Conservation (phyloP, 2,329 filamentous ascomycete species). For the Cytospora piceae region DNA sequence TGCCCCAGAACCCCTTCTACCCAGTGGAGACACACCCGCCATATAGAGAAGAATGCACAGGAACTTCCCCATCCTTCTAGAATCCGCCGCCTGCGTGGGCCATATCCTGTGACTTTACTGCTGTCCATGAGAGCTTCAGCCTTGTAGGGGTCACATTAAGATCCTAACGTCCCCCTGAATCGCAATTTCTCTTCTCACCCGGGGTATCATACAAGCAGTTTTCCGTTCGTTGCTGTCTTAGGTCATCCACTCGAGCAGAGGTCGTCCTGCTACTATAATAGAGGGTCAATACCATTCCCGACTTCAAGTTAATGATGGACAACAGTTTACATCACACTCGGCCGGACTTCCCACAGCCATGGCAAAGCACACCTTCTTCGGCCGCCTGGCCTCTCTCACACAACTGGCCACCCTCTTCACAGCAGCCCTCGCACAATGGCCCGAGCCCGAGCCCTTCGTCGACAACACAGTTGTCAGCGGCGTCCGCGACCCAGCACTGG, state of each 20-base stretch:
- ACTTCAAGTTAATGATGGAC: neutral
- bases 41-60: neutral
- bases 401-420: neutral
- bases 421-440: conserved; percentile 10
- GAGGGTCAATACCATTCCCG: neutral
- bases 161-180: neutral
- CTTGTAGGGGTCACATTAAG: neutral
- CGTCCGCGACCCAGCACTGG: conserved; percentile 12
- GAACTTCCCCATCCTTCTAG: neutral
- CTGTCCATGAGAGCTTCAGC: neutral
- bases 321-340: neutral
- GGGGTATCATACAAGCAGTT: neutral
- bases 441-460: neutral
- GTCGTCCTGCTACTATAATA: neutral
- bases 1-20: neutral
- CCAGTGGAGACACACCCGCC: neutral
- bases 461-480: neutral
- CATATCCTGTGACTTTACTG: neutral
- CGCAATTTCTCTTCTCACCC: neutral
- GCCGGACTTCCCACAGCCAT: neutral
- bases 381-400: neutral
- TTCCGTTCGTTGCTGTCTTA: neutral
- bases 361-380: neutral
- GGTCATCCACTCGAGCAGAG: neutral
- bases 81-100: neutral